phyloP scores from a whole-genome alignment of 257 asterid species.

The Haberlea rhodopensis region DNA sequence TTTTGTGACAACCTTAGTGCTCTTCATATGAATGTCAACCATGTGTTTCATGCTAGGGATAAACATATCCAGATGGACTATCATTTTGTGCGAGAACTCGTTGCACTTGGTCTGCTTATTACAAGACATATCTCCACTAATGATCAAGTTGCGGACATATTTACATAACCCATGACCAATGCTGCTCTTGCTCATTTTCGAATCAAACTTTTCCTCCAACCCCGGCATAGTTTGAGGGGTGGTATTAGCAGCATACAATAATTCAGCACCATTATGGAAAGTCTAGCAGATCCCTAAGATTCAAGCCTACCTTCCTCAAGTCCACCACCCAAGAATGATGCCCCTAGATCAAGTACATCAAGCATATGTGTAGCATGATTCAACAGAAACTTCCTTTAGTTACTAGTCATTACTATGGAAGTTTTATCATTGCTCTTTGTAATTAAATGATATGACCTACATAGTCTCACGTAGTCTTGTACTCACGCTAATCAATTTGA shows the following conservation, averaged over 20 bases:
- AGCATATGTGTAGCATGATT: no score
- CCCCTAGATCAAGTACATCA: no score
- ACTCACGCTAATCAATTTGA: no score
- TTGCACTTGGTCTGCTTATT: neutral
- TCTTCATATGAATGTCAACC: neutral
- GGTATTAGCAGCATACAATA: neutral
- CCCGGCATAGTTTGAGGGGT: neutral
- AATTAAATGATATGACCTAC: no score
- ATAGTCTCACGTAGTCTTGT: no score
- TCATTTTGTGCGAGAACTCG: constrained; percentile 6
- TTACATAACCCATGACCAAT: neutral
- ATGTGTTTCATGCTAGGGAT: constrained; percentile 8
- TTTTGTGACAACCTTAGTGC: constrained; percentile 17
- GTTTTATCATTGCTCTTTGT: no score
- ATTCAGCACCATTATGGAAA: no score
- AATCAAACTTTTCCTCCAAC: constrained; percentile 5
- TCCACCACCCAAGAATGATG: no score
- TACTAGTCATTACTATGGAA: no score
- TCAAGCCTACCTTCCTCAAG: no score
- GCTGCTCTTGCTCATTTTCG: neutral
- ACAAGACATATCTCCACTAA: neutral
- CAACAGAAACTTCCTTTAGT: no score
- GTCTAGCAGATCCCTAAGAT: no score
- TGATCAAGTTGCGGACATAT: neutral
- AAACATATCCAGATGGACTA: constrained; percentile 10